Conservation (phyloP, 495 filamentous ascomycete species). For the Aspergillus steynii region DNA sequence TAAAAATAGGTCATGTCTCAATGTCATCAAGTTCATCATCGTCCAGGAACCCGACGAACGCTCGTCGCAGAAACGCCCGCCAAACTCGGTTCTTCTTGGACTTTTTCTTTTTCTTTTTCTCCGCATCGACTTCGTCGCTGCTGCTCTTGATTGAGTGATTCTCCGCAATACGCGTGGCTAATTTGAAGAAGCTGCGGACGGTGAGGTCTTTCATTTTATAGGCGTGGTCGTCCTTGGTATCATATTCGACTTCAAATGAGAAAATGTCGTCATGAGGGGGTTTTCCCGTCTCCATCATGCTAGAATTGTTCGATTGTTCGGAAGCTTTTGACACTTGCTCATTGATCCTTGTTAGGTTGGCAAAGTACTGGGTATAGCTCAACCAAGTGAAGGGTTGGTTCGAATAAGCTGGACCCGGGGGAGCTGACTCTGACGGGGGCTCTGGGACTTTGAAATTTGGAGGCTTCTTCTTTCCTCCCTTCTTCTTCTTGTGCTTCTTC, state of each 20-base stretch:
- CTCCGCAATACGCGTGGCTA: slow-evolving; percentile 77
- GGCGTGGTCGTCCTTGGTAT: slow-evolving; percentile 70
- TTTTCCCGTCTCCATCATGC: slow-evolving; percentile 1
- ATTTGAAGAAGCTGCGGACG: slow-evolving; percentile 72
- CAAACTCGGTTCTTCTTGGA: slow-evolving; percentile 55
- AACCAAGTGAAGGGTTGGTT: slow-evolving; percentile 76
- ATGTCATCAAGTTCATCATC: slow-evolving; percentile 24
- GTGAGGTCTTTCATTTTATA: slow-evolving; percentile 83
- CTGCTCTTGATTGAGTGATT: slow-evolving; percentile 34
- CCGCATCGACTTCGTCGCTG: slow-evolving; percentile 18
- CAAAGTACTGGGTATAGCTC: slow-evolving; percentile 86
- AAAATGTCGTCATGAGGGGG: slow-evolving; percentile 58
- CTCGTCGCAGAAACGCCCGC: slow-evolving; percentile 74
- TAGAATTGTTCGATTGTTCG: background rate
- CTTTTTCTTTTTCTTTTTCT: slow-evolving; percentile 37
- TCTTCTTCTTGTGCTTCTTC: slow-evolving; percentile 51
- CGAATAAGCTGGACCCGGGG: slow-evolving; percentile 90
- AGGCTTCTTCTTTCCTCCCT: slow-evolving; percentile 54
- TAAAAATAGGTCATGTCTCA: slow-evolving; percentile 6
- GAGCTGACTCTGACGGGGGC: slow-evolving; percentile 68
- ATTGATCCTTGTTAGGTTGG: slow-evolving; percentile 88
- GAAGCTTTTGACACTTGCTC: slow-evolving; percentile 46
- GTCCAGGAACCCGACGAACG: slow-evolving; percentile 72
- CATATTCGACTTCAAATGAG: slow-evolving; percentile 81
- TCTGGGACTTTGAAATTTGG: slow-evolving; percentile 66